Conservation (phyloP, 2,329 filamentous ascomycete species). For the Fusarium sarcochroum region DNA sequence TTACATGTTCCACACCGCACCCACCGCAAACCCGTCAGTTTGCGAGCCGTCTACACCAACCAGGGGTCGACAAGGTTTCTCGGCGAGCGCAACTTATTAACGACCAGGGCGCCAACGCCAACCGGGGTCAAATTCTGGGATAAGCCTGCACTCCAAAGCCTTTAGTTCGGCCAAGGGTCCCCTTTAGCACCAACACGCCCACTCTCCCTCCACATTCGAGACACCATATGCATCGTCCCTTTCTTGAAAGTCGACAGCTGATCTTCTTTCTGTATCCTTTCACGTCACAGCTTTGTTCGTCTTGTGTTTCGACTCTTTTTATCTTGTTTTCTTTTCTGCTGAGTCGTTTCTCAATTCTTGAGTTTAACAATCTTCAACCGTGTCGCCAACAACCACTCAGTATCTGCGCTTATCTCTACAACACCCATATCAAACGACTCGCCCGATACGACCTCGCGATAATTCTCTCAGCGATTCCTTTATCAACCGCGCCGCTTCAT, state of each 20-base stretch:
- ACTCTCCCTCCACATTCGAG: constrained; percentile 51
- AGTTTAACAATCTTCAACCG: background rate
- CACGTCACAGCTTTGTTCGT: constrained; percentile 40
- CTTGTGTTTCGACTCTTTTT: constrained; percentile 35
- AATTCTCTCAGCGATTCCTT: constrained; percentile 4
- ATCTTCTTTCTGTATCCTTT: constrained; percentile 44
- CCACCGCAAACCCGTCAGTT: constrained; percentile 47
- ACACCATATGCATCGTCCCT: constrained; percentile 52
- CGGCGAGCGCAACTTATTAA: constrained; percentile 29
- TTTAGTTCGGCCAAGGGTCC: constrained; percentile 42
- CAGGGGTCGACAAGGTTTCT: constrained; percentile 36
- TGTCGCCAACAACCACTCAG: background rate
- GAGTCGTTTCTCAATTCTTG: background rate
- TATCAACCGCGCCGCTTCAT: background rate
- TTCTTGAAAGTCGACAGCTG: constrained; percentile 42
- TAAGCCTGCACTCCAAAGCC: constrained; percentile 34
- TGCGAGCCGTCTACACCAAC: constrained; percentile 35
- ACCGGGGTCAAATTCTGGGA: constrained; percentile 34
- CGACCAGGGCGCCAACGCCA: constrained; percentile 36
- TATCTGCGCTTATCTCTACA: constrained; percentile 6
- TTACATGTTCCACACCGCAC: constrained; percentile 46
- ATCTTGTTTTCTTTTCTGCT: constrained; percentile 8
- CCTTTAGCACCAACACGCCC: constrained; percentile 45
- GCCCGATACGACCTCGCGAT: constrained; percentile 17
- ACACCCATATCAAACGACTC: constrained; percentile 11